phyloP scores from a whole-genome alignment of 345 rosid genomes.

The Cardiospermum halicacabum region DNA sequence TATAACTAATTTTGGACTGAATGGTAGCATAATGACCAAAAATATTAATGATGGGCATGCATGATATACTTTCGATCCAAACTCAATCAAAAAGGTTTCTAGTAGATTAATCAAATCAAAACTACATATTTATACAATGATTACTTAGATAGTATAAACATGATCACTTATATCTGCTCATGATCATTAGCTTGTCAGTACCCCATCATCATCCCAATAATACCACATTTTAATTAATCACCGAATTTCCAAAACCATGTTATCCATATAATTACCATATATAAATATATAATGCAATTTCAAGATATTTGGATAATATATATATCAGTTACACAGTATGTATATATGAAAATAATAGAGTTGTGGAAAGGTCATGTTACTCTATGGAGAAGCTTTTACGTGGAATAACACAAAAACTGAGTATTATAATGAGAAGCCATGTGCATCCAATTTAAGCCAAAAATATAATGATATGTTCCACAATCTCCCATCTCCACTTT shows the following conservation, averaged over 20 bases:
- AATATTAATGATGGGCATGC: conserved; percentile 20
- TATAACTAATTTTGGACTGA: neutral
- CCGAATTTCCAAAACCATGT: too few relatives aligned
- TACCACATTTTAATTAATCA: too few relatives aligned
- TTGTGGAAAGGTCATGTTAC: conserved; percentile 33
- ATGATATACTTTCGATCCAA: conserved; percentile 23
- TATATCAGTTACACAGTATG: too few relatives aligned
- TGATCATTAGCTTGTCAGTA: conserved; percentile 27
- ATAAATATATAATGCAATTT: too few relatives aligned
- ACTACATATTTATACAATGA: conserved; percentile 24
- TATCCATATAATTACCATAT: too few relatives aligned
- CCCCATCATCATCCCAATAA: conserved; percentile 29
- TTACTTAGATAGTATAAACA: conserved; percentile 22
- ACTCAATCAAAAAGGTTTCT: conserved; percentile 18
- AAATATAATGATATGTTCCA: conserved; percentile 39
- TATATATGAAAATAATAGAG: too few relatives aligned
- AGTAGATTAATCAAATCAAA: conserved; percentile 14
- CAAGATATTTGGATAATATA: too few relatives aligned
- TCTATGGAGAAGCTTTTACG: conserved; percentile 33
- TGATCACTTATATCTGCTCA: conserved; percentile 20
- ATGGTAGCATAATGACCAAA: neutral
- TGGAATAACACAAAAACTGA: conserved; percentile 26
- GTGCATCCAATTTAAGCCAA: conserved; percentile 44
- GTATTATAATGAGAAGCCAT: conserved; percentile 45
- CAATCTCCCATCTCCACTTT: conserved; percentile 31